These are phyloP conservation scores for Petunia hybrid DNA, from an alignment of 305 asterid genomes.

Conservation along the genomic window DNA sequence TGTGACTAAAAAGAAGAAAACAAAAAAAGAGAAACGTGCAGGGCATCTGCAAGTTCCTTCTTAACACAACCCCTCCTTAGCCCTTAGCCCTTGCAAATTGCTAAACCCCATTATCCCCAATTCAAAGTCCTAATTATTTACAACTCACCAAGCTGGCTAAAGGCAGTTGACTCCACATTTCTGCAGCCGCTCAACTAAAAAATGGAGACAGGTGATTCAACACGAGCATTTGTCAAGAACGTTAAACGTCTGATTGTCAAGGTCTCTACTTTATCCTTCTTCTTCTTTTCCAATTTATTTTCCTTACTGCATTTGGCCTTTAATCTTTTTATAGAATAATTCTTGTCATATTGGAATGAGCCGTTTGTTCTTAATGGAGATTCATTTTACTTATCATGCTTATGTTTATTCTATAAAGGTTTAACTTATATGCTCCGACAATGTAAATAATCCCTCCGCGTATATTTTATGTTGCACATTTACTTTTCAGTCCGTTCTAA, in stretches of 20 bases:
- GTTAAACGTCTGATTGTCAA: conserved; percentile 80
- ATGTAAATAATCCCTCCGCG: too few relatives aligned
- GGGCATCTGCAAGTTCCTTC: too few relatives aligned
- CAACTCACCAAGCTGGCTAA: conserved; percentile 6
- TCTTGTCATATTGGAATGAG: conserved; percentile 15
- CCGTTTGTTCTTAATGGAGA: background rate
- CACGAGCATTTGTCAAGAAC: conserved; percentile 69
- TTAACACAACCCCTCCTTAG: too few relatives aligned
- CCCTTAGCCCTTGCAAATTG: too few relatives aligned
- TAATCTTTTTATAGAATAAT: background rate
- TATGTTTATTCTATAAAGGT: background rate
- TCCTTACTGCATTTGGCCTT: background rate
- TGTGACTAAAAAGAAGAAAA: too few relatives aligned
- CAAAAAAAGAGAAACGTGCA: too few relatives aligned
- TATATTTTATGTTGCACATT: too few relatives aligned
- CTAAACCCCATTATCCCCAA: too few relatives aligned
- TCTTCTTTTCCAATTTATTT: background rate
- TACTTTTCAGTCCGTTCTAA: too few relatives aligned
- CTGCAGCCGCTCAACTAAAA: conserved; percentile 29
- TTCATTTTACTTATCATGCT: background rate
- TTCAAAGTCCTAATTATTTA: background rate
- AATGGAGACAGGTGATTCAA: conserved; percentile 69
- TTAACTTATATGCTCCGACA: too few relatives aligned
- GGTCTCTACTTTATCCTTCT: conserved; percentile 44
- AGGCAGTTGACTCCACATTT: conserved; percentile 24